A percentile compares a stretch with the other conserved stretches of the same genome.
Conservation (phyloP, 805 yeast species). For the Candida fluviatilis region DNA sequence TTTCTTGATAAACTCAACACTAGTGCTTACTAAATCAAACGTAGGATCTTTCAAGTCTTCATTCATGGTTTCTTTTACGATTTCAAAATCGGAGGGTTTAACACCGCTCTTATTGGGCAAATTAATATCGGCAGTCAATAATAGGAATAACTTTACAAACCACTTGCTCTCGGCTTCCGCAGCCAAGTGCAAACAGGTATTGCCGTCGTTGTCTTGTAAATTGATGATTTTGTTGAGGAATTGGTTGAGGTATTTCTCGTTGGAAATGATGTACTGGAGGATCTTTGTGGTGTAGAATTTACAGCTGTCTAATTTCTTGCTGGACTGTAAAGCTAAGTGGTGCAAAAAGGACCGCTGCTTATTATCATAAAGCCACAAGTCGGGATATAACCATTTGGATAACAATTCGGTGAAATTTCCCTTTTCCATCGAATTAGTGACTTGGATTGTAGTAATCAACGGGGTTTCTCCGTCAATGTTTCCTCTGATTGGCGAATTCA, state of each 20-base stretch:
- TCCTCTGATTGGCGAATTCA: slow-evolving; percentile 38
- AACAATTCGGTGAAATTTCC: slow-evolving; percentile 69
- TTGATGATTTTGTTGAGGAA: slow-evolving; percentile 24
- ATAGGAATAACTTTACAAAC: slow-evolving; percentile 32
- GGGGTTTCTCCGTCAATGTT: slow-evolving; percentile 36
- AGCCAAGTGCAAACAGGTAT: slow-evolving; percentile 38
- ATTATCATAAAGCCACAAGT: slow-evolving; percentile 43
- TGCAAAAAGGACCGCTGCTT: slow-evolving; percentile 80
- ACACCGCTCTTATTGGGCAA: slow-evolving; percentile 83
- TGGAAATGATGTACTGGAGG: slow-evolving; percentile 26
- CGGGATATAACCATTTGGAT: slow-evolving; percentile 64
- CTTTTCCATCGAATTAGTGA: slow-evolving; percentile 76
- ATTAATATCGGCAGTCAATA: slow-evolving; percentile 47
- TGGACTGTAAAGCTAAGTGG: slow-evolving; percentile 59
- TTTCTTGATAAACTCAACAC: slow-evolving; percentile 29
- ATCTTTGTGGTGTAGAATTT: slow-evolving; percentile 33
- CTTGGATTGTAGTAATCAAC: slow-evolving; percentile 71
- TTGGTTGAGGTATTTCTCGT: slow-evolving; percentile 15
- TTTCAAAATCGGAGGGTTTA: slow-evolving; percentile 83
- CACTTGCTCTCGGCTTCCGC: slow-evolving; percentile 36
- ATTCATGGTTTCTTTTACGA: slow-evolving; percentile 38
- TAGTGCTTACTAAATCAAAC: slow-evolving; percentile 31
- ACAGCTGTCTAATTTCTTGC: slow-evolving; percentile 28
- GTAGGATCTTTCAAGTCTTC: slow-evolving; percentile 19
- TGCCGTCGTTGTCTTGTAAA: slow-evolving; percentile 34